Evolutionary conservation across 2,329 filamentous ascomycete genomes (phyloP).

Genomic region (Cytospora schulzeri): DNA sequence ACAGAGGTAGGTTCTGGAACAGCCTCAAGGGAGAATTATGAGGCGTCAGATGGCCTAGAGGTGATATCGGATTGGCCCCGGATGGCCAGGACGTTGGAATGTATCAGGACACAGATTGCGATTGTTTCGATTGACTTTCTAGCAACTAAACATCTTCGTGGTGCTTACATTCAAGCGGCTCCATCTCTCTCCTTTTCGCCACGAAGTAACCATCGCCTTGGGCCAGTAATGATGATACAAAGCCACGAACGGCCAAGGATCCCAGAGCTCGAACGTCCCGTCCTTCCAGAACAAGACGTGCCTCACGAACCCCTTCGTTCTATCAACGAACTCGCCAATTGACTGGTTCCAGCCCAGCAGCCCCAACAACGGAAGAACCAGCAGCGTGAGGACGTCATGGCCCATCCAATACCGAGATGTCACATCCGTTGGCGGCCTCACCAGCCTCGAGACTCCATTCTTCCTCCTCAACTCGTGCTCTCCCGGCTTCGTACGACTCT

Average conservation of each 20-base stretch:
- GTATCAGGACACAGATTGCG: neutral
- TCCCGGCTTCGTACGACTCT: conserved; percentile 23
- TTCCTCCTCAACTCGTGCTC: conserved; percentile 26
- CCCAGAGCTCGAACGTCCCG: conserved; percentile 54
- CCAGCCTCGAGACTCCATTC: neutral
- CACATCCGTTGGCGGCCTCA: conserved; percentile 30
- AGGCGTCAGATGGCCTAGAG: too few species aligned
- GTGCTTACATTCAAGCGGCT: conserved; percentile 70
- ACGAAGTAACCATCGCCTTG: conserved; percentile 48
- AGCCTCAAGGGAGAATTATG: too few species aligned
- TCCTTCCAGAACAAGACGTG: conserved; percentile 56
- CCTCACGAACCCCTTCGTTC: conserved; percentile 35
- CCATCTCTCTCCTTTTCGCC: conserved; percentile 55
- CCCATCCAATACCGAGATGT: conserved; percentile 63
- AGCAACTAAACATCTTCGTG: conserved; percentile 27
- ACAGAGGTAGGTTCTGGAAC: too few species aligned
- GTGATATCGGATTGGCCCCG: too few species aligned
- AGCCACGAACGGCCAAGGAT: conserved; percentile 60
- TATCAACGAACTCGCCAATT: conserved; percentile 29
- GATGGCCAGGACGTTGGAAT: too few species aligned
- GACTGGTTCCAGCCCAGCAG: conserved; percentile 32
- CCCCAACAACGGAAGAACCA: conserved; percentile 49
- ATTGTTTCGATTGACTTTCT: neutral
- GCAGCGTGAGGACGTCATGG: conserved; percentile 60
- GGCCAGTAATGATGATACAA: conserved; percentile 61